These are phyloP conservation scores for Penicillium crustosum DNA, from an alignment of 2,329 filamentous ascomycete species.

Conservation along the genomic window DNA sequence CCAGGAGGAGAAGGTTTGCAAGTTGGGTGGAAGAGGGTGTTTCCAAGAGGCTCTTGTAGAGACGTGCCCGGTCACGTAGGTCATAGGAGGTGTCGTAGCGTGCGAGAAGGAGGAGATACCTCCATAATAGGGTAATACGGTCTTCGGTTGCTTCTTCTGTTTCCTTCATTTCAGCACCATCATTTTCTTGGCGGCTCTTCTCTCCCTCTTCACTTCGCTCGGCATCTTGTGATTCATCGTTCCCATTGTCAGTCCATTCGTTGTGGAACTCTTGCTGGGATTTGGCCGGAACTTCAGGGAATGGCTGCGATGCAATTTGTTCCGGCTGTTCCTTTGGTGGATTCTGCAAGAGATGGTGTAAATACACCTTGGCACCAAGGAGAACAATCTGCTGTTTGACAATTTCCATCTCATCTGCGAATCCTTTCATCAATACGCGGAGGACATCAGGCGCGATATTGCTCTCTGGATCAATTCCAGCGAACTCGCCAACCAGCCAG, in stretches of 20 bases:
- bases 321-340: slow-evolving; percentile 32
- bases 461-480: slow-evolving; percentile 73
- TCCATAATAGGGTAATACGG: slow-evolving; percentile 74
- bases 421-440: slow-evolving; percentile 81
- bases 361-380: slow-evolving; percentile 92
- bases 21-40: slow-evolving; percentile 75
- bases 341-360: slow-evolving; percentile 71
- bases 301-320: slow-evolving; percentile 17
- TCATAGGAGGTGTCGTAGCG: slow-evolving; percentile 95
- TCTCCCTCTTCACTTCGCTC: slow-evolving; percentile 26
- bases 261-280: slow-evolving; percentile 31
- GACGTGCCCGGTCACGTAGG: slow-evolving; percentile 82
- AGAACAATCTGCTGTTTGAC: slow-evolving; percentile 91
- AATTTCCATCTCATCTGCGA: slow-evolving; percentile 76
- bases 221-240: slow-evolving; percentile 26
- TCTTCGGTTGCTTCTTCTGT: slow-evolving; percentile 47
- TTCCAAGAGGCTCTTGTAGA: slow-evolving; percentile 81
- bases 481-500: slow-evolving; percentile 95
- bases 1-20: slow-evolving; percentile 84
- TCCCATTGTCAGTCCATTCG: slow-evolving; percentile 34
- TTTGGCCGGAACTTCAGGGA: slow-evolving; percentile 15
- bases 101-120: slow-evolving; percentile 78
- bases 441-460: slow-evolving; percentile 93
- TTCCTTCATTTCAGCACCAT: slow-evolving; percentile 20
- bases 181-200: slow-evolving; percentile 26